A percentile compares a stretch with the other conserved stretches of the same genome.
phyloP scores from a whole-genome alignment of 2,329 filamentous ascomycete genomes.

The Epichloe uncinata region DNA sequence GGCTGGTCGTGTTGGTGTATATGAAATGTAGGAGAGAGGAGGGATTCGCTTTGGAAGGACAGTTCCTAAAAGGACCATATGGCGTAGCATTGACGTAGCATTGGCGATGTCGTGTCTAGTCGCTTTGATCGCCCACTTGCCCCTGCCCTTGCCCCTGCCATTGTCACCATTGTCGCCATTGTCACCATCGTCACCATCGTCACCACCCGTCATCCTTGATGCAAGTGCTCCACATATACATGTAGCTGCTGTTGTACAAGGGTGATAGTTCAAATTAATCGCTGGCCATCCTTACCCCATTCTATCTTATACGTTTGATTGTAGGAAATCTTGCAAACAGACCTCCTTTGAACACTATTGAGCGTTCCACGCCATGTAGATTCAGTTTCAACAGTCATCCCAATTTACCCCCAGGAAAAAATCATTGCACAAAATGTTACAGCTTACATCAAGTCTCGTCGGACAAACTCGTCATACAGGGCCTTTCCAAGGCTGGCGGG shows the following conservation, averaged over 20 bases:
- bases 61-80: too few species aligned
- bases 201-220: too few species aligned
- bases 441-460: slow-evolving; percentile 78
- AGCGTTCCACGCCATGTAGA: slow-evolving; percentile 12
- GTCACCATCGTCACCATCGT: rapidly evolving
- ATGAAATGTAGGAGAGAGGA: too few species aligned
- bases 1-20: neutral
- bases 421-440: slow-evolving; percentile 5
- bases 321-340: slow-evolving; percentile 16
- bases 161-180: too few species aligned
- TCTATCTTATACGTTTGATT: slow-evolving; percentile 23
- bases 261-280: neutral
- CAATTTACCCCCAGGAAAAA: neutral
- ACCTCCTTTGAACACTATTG: slow-evolving; percentile 9
- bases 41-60: too few species aligned
- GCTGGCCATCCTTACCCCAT: slow-evolving; percentile 6
- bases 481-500: slow-evolving; percentile 83
- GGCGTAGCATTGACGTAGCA: too few species aligned
- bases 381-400: slow-evolving; percentile 4
- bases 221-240: neutral
- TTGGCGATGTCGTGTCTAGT: too few species aligned
- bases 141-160: too few species aligned
- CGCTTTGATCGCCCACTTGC: too few species aligned
- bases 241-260: neutral
- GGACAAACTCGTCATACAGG: slow-evolving; percentile 89